Percentiles rank a stretch among this genome's conserved stretches.
These are phyloP conservation scores for Plantago major DNA, from an alignment of 257 asterid genomes.

Conservation along the genomic window DNA sequence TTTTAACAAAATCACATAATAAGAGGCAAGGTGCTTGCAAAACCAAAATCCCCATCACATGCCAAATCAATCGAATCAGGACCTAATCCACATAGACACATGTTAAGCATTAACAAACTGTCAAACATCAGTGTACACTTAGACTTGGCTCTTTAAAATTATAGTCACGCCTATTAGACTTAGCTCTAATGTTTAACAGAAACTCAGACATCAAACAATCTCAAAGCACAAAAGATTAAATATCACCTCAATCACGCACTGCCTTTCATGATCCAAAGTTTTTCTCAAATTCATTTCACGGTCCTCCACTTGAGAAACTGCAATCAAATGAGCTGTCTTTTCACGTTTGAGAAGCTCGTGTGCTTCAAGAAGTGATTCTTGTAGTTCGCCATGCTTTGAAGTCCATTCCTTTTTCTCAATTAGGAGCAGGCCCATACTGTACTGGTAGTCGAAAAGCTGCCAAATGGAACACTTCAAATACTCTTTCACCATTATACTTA, in stretches of 20 bases:
- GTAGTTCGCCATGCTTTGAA: constrained; percentile 52
- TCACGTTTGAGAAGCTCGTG: constrained; percentile 78
- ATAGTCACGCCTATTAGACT: no score
- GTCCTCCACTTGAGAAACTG: constrained; percentile 67
- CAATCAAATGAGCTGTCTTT: constrained; percentile 58
- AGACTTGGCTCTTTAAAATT: no score
- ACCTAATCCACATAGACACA: no score
- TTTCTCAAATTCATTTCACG: constrained; percentile 69
- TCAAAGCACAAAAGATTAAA: neutral
- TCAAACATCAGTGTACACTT: neutral
- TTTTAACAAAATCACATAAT: no score
- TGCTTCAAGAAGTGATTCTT: constrained; percentile 53
- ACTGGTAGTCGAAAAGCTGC: constrained; percentile 85
- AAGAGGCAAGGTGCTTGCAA: no score
- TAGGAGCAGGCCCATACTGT: constrained; percentile 80
- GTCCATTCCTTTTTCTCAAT: constrained; percentile 90
- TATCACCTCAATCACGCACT: constrained; percentile 62
- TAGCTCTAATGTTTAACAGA: no score
- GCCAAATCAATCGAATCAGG: no score
- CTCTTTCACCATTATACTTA: neutral
- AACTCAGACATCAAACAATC: neutral
- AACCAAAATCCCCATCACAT: no score
- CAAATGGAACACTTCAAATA: neutral
- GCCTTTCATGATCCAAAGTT: constrained; percentile 64
- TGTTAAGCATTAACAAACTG: no score